Percentiles rank a stretch among this genome's conserved stretches.
These are phyloP conservation scores for Aphanomyces stellatus DNA, from an alignment of 352 stramenopile genomes.

Conservation along the genomic window DNA sequence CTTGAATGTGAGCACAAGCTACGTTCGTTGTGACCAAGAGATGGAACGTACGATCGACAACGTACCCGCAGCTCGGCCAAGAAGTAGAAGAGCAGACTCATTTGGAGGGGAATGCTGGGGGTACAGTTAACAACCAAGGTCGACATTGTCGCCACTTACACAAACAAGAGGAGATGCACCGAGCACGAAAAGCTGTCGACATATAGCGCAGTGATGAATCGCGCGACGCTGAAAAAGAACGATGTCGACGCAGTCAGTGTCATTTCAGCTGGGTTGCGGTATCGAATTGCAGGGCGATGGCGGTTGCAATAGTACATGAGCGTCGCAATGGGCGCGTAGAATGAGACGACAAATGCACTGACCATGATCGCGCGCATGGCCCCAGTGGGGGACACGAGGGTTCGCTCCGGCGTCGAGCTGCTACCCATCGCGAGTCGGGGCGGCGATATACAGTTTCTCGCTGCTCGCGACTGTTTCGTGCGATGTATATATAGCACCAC, in stretches of 20 bases:
- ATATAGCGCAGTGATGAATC: neutral
- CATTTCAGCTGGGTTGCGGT: neutral
- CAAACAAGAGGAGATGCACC: neutral
- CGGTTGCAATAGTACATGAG: neutral
- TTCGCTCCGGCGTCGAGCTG: no score
- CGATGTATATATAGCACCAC: no score
- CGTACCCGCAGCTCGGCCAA: constrained; percentile 1
- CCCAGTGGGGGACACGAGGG: no score
- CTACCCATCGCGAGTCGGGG: no score
- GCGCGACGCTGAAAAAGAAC: neutral
- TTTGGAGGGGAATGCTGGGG: neutral
- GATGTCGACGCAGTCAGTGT: neutral
- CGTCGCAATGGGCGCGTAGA: neutral
- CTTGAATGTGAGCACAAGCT: constrained; percentile 6
- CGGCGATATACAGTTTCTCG: no score
- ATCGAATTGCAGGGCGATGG: neutral
- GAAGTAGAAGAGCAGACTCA: neutral
- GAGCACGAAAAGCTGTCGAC: neutral
- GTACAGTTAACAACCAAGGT: neutral
- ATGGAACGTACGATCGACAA: neutral
- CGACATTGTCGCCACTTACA: neutral
- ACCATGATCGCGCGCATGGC: no score
- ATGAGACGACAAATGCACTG: neutral
- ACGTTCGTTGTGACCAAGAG: neutral
- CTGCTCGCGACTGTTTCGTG: no score